Evolutionary conservation across 2,329 filamentous ascomycete species (phyloP), one percentile per base, ranked within the genome.

Genomic region (Fusarium miscanthi): DNA sequence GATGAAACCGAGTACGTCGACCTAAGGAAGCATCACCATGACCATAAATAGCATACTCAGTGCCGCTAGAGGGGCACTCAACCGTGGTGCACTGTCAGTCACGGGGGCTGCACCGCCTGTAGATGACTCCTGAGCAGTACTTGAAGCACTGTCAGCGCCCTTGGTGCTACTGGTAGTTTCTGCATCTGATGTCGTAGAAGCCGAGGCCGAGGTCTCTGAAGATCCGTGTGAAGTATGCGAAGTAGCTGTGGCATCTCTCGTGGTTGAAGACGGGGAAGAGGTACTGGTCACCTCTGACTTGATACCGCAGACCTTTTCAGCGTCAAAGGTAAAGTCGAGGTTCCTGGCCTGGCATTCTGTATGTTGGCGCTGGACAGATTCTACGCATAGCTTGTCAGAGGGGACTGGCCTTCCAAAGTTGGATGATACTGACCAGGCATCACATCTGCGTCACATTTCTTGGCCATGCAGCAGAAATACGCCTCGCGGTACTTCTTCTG

Each of bases 401-500:
- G 2, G 0, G 0, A 1, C 1, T 10, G 2, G n/a, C 16, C 8
- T n/a, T 37, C 0, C 1, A n/a, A 4, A 6, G 5, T 3, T 12
- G 6, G 4, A 10, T 4, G 1, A 30, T 6, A 27, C 63, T 49
- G 5, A 58, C 63, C 45, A 10, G 38, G 40, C n/a, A 66, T 21
- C 5, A 51, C 51, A 21, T 59, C 23, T 6, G 25, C 4, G 4
- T 66, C 49, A 2, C 63, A 66, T 5, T 45, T 59, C 31, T 66
- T 33, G 1, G 63, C 43, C 52, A 66, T 59, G 2, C 61, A 66
- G 27, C 61, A 66, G 27, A 66, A 66, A 30, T 66, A 66, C 4
- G 37, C 43, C 17, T 66, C 51, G 1, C 61, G 61, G 38, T 66
- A 49, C 12, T 43, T 64, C 21, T 59, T 38, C 16, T 66, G 37